Evolutionary conservation across 169 alveolate genomes (phyloP).

Genomic region (Plasmodium ovale): DNA sequence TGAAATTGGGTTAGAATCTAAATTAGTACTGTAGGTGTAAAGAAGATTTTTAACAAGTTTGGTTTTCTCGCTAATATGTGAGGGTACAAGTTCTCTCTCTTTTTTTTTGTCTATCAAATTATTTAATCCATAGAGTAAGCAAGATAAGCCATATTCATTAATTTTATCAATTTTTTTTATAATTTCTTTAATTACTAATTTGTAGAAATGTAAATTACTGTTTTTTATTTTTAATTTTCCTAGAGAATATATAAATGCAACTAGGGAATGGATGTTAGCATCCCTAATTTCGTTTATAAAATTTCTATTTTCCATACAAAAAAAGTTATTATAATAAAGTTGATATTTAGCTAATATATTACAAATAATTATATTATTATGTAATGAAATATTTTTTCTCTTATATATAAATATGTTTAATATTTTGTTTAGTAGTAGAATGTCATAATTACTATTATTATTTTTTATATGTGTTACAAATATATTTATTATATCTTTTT

Average conservation of each 20-base stretch:
- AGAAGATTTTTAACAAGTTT: neutral
- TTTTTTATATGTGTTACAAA: constrained; percentile 30
- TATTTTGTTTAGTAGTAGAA: constrained; percentile 39
- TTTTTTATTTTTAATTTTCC: constrained; percentile 61
- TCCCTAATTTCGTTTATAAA: constrained; percentile 26
- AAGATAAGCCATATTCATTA: constrained; percentile 71
- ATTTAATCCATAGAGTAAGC: constrained; percentile 50
- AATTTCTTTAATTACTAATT: constrained; percentile 31
- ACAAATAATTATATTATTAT: constrained; percentile 26
- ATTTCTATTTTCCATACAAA: constrained; percentile 23
- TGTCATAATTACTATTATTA: constrained; percentile 13
- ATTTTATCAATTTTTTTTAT: constrained; percentile 39
- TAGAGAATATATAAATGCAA: constrained; percentile 41
- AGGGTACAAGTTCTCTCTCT: constrained; percentile 11
- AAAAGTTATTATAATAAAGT: constrained; percentile 43
- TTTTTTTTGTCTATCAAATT: constrained; percentile 42
- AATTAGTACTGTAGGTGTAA: too few species aligned
- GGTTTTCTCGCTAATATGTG: neutral
- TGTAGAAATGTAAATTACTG: constrained; percentile 15
- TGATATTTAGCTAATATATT: constrained; percentile 56
- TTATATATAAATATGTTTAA: constrained; percentile 57
- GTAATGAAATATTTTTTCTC: constrained; percentile 36
- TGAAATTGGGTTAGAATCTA: too few species aligned
- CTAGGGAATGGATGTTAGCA: constrained; percentile 50
- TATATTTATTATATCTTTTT: constrained; percentile 43